Conservation (phyloP, 148 eudicot genomes). For the Cornus suecica region DNA sequence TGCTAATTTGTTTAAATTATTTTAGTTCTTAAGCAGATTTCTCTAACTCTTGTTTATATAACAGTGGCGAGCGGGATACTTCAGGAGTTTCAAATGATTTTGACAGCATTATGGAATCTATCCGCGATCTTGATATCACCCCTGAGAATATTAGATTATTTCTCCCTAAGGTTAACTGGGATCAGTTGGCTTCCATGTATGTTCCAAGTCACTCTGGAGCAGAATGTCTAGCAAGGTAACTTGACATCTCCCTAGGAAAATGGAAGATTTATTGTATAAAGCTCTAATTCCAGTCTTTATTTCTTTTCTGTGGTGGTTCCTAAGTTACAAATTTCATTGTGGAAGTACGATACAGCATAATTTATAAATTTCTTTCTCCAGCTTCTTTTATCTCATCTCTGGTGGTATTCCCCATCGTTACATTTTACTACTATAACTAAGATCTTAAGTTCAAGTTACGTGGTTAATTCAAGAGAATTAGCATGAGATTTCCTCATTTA, state of each 20-base stretch:
- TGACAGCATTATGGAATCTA: conserved; percentile 48
- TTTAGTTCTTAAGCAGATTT: background rate
- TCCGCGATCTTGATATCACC: conserved; percentile 52
- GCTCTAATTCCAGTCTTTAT: background rate
- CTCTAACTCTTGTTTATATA: background rate
- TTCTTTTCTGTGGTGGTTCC: background rate
- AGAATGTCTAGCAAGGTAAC: conserved; percentile 82
- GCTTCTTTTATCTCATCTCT: too few species aligned
- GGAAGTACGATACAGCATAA: background rate
- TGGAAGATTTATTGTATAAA: background rate
- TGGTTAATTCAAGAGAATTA: background rate
- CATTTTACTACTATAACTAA: too few species aligned
- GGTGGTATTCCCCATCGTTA: too few species aligned
- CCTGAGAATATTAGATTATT: conserved; percentile 55
- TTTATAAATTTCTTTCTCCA: too few species aligned
- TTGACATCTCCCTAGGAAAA: background rate
- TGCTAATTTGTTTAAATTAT: background rate
- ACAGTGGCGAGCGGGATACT: conserved; percentile 45
- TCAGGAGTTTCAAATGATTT: conserved; percentile 30
- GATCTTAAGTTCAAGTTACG: background rate
- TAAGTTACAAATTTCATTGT: background rate
- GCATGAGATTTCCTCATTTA: background rate
- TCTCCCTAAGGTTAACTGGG: conserved; percentile 79
- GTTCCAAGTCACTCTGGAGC: conserved; percentile 57
- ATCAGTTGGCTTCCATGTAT: conserved; percentile 56